Base-by-base conservation (phyloP, 345 rosid species). In the Eutrema japonicum region DNA sequence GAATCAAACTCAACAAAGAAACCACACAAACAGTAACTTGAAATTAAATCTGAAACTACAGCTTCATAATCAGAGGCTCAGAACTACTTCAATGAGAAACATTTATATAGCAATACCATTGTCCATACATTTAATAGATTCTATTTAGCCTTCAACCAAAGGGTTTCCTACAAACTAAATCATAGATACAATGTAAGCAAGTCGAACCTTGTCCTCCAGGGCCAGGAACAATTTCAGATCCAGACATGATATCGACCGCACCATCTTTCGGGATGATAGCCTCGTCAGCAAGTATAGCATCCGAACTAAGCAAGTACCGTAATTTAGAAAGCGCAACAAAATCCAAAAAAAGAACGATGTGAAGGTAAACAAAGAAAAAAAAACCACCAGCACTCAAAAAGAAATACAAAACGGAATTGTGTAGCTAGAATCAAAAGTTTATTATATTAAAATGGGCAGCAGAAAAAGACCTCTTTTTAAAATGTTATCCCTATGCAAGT, bases 201-300 rank as follows among this genome's bases (percentile, higher is more conserved):
- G 52, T 55, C 83, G 58, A 51, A 93, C 98, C 96, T 86, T 83
- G 82, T 72, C 77, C 81, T 68, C 16, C 70, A 71, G 83, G 89
- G 71, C 88, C 88, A 43, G 87, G 81, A 70, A 85, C 75, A 52
- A 89, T 87, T 81, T 90, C 97, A 59, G 88, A 79, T 64, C 96
- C 97, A 75, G 79, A 79, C 9, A 68, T 75, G 71, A 93, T 77
- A 29, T 82, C 82, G 16, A 78, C 77, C 8, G 75, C 79, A 67
- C 83, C 89, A 72, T 79, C 84, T 64, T 65, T 83, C 10, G 73
- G 76, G 40, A 93, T 62, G 47, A 77, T 65, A 41, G 77, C 69
- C 66, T 79, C 87, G 51, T 90, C 91, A 63, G 90, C 91, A 70
- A 90, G 83, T 77, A 90, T 87, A 36, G 75, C 66, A 51, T 76